phyloP scores from a whole-genome alignment of 306 rosid species.

The Hippophae tibetana region DNA sequence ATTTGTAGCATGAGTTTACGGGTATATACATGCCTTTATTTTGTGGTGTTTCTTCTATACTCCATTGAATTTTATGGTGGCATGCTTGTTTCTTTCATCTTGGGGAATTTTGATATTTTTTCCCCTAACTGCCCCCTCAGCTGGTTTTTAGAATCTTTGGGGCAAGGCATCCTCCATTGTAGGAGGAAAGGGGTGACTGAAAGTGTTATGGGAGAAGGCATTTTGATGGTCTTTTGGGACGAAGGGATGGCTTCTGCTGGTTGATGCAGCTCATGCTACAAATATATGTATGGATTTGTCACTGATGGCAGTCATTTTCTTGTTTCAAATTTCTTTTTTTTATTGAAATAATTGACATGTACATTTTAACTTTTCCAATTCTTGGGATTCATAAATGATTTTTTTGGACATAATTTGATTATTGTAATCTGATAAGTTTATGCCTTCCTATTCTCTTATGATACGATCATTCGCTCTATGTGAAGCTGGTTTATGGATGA shows the following conservation, averaged over 20 bases:
- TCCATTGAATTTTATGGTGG: slow-evolving; percentile 19
- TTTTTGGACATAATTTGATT: too few relatives aligned
- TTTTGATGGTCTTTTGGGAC: background rate
- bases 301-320: background rate
- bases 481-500: too few relatives aligned
- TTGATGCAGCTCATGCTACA: slow-evolving; percentile 18
- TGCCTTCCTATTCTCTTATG: too few relatives aligned
- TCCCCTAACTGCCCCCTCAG: slow-evolving; percentile 43
- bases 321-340: background rate
- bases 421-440: too few relatives aligned
- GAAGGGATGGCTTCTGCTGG: slow-evolving; percentile 12
- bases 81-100: slow-evolving; percentile 25
- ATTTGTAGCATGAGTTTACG: slow-evolving; percentile 24
- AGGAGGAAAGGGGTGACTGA: slow-evolving; percentile 9
- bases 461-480: too few relatives aligned
- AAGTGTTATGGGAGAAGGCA: slow-evolving; percentile 11
- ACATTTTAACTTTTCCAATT: background rate
- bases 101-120: slow-evolving; percentile 29
- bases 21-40: slow-evolving; percentile 1
- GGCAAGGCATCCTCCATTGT: slow-evolving; percentile 28
- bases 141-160: slow-evolving; percentile 47
- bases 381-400: too few relatives aligned
- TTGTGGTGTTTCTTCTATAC: slow-evolving; percentile 17
- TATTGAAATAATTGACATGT: background rate
- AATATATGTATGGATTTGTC: background rate